Base-by-base conservation (phyloP, 352 stramenopile genomes). In the Albugo candida region DNA sequence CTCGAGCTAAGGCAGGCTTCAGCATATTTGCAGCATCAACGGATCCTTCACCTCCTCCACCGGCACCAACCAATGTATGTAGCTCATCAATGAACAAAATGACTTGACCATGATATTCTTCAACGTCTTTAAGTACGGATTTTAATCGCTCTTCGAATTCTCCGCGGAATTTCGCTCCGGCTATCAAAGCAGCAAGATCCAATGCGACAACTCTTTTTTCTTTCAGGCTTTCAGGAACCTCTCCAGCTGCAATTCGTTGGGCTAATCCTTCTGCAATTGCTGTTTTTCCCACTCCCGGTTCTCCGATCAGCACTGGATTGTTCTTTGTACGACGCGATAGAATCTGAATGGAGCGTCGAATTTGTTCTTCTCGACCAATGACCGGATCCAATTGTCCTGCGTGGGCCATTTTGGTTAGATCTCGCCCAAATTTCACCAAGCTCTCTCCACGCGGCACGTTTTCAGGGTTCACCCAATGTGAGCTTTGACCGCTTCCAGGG, bases 91-190 rank as follows among this genome's bases (percentile, higher is more conserved):
- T 97, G 51, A 98, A 98, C 14, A 97, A 52, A 52, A 97, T 89
- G 13, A 97, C 81, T 38, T 96, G 72, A 16, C 93, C 93, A n/a
- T 95, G 73, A 57, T 73, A 93, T 36, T 94, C 79, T 40, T 95
- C 83, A 24, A 97, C 92, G 53, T 97, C 86, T 58, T 96, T 92
- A 13, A 97, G 58, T 34, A 98, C 88, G 14, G 80, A 79, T 61
- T 98, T 97, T 2, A 98, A 64, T 27, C 93, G 69, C 65, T 98
- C 93, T 72, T 98, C 94, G 56, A 98, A 98, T 60, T 97, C 91
- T 41, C 92, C 92, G 18, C 83, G 69, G 60, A 96, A 97, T 49
- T 94, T 97, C 14, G 94, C 89, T 40, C 93, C 94, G 16, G 94
- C 94, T 14, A 98, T 87, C 8, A 98, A 67, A 16, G 91, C 84